Percentiles rank a stretch among this genome's conserved stretches.
Evolutionary conservation across 495 filamentous ascomycete species (phyloP).

Genomic region (Trichoderma erinaceum): DNA sequence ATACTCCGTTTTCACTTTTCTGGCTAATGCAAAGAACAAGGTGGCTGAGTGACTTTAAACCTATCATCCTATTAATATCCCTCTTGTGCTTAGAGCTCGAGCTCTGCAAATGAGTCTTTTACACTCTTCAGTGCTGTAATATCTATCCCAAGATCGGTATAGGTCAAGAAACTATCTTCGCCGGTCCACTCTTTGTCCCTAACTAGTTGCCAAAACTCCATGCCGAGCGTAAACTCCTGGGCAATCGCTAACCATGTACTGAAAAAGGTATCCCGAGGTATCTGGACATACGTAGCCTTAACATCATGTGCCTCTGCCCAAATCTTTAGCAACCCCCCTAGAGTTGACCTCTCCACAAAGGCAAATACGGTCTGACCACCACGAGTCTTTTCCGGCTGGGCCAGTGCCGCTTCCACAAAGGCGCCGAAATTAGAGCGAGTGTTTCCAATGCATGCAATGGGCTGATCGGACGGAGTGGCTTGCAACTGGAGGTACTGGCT

Average conservation of each 20-base stretch:
- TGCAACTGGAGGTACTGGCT: slow-evolving; percentile 3
- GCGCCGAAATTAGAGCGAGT: background rate
- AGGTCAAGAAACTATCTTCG: background rate
- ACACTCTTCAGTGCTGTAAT: background rate
- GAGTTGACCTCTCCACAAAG: background rate
- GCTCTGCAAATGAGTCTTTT: background rate
- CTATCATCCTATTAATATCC: background rate
- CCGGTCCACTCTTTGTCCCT: background rate
- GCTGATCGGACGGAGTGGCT: background rate
- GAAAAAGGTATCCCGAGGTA: background rate
- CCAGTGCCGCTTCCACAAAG: slow-evolving; percentile 2
- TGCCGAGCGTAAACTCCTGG: slow-evolving; percentile 4
- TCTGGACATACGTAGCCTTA: background rate
- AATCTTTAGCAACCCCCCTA: background rate
- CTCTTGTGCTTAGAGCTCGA: background rate
- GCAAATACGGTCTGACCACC: slow-evolving; percentile 6
- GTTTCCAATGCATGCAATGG: slow-evolving; percentile 1
- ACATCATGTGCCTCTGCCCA: slow-evolving; percentile 2
- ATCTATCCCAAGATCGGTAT: background rate
- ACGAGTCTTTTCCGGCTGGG: slow-evolving; percentile 2
- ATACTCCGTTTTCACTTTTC: too few relatives aligned
- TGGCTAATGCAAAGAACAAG: too few relatives aligned
- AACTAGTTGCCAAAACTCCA: background rate
- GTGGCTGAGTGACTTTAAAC: too few relatives aligned
- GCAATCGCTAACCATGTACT: background rate